phyloP scores from a whole-genome alignment of 208 protist genomes.

The Acanthamoeba castellanii region DNA sequence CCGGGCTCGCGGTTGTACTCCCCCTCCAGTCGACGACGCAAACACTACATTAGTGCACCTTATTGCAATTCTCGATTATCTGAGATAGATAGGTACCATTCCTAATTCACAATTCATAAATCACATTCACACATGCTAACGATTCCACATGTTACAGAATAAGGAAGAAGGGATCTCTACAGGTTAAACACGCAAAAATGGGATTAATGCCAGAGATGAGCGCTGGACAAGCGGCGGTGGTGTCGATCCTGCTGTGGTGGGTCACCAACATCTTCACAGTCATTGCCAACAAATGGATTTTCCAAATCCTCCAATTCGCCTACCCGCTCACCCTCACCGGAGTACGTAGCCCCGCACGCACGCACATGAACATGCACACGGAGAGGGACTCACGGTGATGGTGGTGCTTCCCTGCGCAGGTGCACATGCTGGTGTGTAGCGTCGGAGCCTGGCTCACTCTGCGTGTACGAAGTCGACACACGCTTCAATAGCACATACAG shows the following conservation, averaged over 20 bases:
- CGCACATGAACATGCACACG: not conserved
- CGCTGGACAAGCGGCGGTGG: not conserved
- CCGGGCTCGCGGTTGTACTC: too few relatives aligned
- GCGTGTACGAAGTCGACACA: not conserved
- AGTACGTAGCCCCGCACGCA: not conserved
- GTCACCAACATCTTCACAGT: slow-evolving; percentile 25
- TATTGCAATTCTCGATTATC: too few relatives aligned
- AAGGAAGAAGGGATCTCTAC: not conserved
- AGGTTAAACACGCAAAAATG: not conserved
- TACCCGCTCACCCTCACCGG: slow-evolving; percentile 33
- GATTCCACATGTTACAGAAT: too few relatives aligned
- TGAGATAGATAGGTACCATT: too few relatives aligned
- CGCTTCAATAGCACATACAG: not conserved
- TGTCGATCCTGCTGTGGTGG: slow-evolving; percentile 58
- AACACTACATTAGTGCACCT: too few relatives aligned
- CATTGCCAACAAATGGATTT: slow-evolving; percentile 51
- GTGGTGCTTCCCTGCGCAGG: not conserved
- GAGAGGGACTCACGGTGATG: not conserved
- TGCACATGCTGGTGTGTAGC: slow-evolving; percentile 28
- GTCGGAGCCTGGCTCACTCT: slow-evolving; percentile 22
- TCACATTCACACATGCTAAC: too few relatives aligned
- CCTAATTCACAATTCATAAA: too few relatives aligned
- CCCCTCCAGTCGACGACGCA: too few relatives aligned
- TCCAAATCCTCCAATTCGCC: slow-evolving; percentile 23
- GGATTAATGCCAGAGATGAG: not conserved